Evolutionary conservation across 140 eudicot species (phyloP).

Genomic region (Anethum foeniculum): DNA sequence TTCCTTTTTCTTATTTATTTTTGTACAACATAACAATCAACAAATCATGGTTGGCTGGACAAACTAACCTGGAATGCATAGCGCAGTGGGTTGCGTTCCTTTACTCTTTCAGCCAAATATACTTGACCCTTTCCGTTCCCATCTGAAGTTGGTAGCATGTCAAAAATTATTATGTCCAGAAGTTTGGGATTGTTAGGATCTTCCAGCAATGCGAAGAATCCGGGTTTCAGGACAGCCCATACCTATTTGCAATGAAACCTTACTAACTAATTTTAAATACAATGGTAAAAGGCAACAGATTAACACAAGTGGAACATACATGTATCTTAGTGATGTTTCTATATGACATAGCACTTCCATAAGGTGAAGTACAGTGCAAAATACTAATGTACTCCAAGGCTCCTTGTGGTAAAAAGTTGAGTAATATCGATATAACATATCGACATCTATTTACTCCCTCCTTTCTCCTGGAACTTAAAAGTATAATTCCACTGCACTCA

Average conservation of each 20-base stretch:
- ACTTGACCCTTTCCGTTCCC: conserved; percentile 37
- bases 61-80: conserved; percentile 71
- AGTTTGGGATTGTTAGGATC: conserved; percentile 65
- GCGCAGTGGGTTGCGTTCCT: conserved; percentile 77
- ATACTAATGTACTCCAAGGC: background rate
- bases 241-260: conserved; percentile 41
- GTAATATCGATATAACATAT: background rate
- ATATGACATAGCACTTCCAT: background rate
- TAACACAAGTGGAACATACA: background rate
- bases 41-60: background rate
- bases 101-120: conserved; percentile 57
- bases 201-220: conserved; percentile 78
- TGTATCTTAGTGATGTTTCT: background rate
- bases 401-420: background rate
- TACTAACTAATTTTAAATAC: background rate
- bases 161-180: conserved; percentile 73
- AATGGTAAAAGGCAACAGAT: background rate
- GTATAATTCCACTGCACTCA: background rate
- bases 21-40: background rate
- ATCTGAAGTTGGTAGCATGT: conserved; percentile 55
- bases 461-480: background rate
- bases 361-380: background rate
- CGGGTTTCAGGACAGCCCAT: conserved; percentile 96
- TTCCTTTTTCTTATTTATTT: background rate
- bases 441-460: background rate